A percentile compares a stretch with the other conserved stretches of the same genome.
phyloP scores from a whole-genome alignment of 73 alveolate species.

The Paramecium caudatum region DNA sequence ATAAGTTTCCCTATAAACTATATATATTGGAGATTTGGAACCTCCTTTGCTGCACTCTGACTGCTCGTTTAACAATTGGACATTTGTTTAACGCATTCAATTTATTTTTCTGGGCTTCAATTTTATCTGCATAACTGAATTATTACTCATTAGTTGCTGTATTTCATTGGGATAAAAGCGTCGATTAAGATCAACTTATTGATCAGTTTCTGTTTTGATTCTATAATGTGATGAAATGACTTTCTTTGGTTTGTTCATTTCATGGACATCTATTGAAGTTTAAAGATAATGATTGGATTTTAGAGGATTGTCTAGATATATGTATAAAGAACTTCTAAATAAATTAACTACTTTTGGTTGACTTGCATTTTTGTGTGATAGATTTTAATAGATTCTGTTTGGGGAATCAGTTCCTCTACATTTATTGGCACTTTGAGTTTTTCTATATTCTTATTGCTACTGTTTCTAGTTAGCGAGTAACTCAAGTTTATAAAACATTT shows the following conservation, averaged over 20 bases:
- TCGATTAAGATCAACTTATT: conserved; percentile 1
- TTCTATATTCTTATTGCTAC: conserved; percentile 37
- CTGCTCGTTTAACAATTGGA: neutral
- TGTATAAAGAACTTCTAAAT: neutral
- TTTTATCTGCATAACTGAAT: neutral
- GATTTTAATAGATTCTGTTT: neutral
- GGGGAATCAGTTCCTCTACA: conserved; percentile 22
- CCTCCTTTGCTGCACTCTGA: conserved; percentile 16
- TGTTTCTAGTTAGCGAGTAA: too few species aligned
- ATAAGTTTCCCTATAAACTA: conserved; percentile 40
- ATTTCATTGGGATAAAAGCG: conserved; percentile 49
- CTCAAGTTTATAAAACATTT: too few species aligned
- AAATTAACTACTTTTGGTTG: conserved; percentile 27
- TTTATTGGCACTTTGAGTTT: conserved; percentile 59
- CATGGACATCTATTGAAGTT: conserved; percentile 52
- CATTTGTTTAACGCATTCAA: neutral
- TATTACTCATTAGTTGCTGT: neutral
- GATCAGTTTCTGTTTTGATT: conserved; percentile 6
- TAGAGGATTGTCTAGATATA: neutral
- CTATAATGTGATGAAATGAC: neutral
- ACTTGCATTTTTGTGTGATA: conserved; percentile 43
- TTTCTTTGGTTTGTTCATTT: neutral
- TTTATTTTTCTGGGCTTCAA: neutral
- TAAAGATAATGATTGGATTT: neutral
- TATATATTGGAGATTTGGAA: conserved; percentile 26